These are phyloP conservation scores for Solanum microdontum DNA, from an alignment of 257 asterid species.

Conservation along the genomic window DNA sequence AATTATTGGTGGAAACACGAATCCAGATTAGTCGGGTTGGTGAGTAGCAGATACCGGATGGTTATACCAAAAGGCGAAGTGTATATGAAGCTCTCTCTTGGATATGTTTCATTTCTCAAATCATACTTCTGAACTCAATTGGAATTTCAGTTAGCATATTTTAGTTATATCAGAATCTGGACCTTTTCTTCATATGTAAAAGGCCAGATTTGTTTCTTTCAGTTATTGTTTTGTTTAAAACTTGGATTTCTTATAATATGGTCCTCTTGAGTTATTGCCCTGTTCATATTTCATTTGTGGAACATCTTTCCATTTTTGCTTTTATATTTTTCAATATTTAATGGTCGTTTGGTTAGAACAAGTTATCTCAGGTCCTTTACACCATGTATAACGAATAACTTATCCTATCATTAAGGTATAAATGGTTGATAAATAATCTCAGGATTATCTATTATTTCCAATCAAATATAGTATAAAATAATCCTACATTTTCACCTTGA, in stretches of 20 bases:
- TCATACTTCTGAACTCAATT: too few species aligned
- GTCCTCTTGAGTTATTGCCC: neutral
- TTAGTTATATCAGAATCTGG: neutral
- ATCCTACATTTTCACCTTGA: accelerated
- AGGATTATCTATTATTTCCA: accelerated
- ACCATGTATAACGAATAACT: too few species aligned
- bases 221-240: neutral
- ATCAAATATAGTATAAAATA: accelerated
- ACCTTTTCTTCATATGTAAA: neutral
- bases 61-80: neutral
- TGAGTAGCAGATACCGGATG: neutral
- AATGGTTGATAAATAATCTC: too few species aligned
- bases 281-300: neutral
- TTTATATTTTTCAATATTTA: neutral
- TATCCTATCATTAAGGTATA: accelerated
- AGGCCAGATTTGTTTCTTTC: neutral
- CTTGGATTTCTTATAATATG: neutral
- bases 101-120: neutral
- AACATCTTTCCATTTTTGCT: neutral
- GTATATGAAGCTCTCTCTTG: neutral
- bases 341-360: neutral
- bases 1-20: neutral
- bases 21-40: neutral
- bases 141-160: neutral
- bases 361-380: too few species aligned